phyloP scores from a whole-genome alignment of 169 alveolate species.

The Miamiensis avidus region DNA sequence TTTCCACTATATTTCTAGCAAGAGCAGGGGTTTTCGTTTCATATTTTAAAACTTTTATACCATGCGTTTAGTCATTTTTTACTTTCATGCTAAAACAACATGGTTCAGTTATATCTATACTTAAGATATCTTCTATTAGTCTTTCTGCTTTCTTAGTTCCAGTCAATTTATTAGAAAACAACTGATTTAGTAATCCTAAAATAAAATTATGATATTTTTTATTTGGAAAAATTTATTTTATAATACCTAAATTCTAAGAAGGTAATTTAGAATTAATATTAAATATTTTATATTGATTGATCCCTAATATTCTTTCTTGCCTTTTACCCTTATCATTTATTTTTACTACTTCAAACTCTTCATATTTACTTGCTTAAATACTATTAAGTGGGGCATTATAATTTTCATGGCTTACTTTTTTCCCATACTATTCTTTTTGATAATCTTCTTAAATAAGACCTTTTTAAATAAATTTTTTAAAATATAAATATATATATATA shows the following conservation, averaged over 20 bases:
- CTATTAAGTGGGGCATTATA: constrained; percentile 68
- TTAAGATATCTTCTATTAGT: constrained; percentile 18
- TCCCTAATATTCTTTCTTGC: constrained; percentile 72
- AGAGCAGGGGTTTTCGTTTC: constrained; percentile 10
- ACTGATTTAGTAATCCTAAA: constrained; percentile 3
- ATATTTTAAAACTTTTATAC: constrained; percentile 27
- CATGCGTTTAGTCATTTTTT: not conserved
- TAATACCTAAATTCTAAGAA: constrained; percentile 20
- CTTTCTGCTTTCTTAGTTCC: constrained; percentile 25
- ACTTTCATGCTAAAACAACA: not conserved
- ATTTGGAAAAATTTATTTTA: too few species aligned
- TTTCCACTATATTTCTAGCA: constrained; percentile 9
- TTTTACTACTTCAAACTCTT: constrained; percentile 71
- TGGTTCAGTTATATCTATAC: constrained; percentile 10
- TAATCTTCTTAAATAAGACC: constrained; percentile 7
- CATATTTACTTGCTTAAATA: constrained; percentile 69
- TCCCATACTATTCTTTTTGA: constrained; percentile 19
- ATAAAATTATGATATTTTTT: not conserved
- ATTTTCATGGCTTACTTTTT: constrained; percentile 28
- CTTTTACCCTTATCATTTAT: constrained; percentile 73
- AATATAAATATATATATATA: constrained; percentile 5
- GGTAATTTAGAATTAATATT: constrained; percentile 42
- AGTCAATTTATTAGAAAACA: constrained; percentile 4
- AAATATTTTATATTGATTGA: constrained; percentile 71
- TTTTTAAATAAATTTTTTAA: constrained; percentile 15